These are phyloP conservation scores for Hsuehochloa calcarea DNA, from an alignment of 176 grass and related monocot species.

Conservation along the genomic window DNA sequence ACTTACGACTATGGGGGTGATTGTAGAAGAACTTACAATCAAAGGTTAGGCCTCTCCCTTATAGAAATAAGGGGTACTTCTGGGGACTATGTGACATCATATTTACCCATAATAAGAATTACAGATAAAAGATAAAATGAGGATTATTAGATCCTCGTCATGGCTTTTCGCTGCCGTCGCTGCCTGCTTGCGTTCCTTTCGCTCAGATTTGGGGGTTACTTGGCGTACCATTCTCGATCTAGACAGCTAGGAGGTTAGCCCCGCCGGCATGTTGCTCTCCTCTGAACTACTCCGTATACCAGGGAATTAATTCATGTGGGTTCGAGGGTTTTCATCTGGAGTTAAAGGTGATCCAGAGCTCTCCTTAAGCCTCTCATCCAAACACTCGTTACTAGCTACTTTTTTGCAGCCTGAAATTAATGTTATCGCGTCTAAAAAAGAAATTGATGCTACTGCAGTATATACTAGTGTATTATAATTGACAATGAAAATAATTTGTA, in stretches of 20 bases:
- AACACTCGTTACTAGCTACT: not conserved
- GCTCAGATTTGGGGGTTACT: constrained; percentile 1
- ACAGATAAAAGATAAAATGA: too few relatives aligned
- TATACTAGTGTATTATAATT: not conserved
- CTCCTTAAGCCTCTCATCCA: not conserved
- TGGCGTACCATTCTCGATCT: not conserved
- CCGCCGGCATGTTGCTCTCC: not conserved
- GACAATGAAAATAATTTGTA: not conserved
- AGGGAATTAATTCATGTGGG: not conserved
- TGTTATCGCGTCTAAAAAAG: too few relatives aligned
- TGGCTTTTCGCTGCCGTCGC: not conserved
- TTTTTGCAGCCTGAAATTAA: not conserved
- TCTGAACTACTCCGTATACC: not conserved
- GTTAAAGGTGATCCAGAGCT: not conserved
- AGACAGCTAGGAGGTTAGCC: not conserved
- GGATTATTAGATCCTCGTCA: too few relatives aligned
- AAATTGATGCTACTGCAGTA: not conserved
- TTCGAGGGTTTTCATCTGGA: not conserved
- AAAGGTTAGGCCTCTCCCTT: too few relatives aligned
- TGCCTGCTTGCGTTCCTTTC: not conserved
- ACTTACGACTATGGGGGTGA: too few relatives aligned
- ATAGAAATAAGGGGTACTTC: too few relatives aligned
- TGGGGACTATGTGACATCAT: too few relatives aligned
- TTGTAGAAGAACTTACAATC: too few relatives aligned
- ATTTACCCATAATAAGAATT: too few relatives aligned